Base-by-base conservation (phyloP, 164 flowering plant species). In the Nymphaea thermarum region DNA sequence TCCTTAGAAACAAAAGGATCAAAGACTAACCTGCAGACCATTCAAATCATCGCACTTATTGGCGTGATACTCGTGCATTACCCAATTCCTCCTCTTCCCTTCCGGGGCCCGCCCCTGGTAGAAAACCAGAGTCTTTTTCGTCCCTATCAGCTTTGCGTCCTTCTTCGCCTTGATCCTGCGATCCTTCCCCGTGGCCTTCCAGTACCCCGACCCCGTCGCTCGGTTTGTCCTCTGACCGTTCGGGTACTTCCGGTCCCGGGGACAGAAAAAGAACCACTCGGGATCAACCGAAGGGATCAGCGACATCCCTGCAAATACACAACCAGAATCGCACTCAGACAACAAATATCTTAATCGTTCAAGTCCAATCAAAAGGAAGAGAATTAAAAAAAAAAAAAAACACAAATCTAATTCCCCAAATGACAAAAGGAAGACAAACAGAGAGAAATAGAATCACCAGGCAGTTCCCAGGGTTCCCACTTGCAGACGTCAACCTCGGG, bases 381-480 rank as follows among this genome's bases (percentile, higher is more conserved):
- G 25, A 8, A 55, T 8, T 55, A 55, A 16, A 55, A 55, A 55
- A 55, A 55, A 36, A 61, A n/a, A 61, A 61, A 61, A 6, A n/a
- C 8, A n/a, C 25, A 55, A 55, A 10, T 8, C 5, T 36, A 61
- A 61, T 3, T n/a, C 25, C 63, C 42, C 63, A 61, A 61, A 61
- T 36, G 8, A 61, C 6, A 4, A n/a, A 2, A 61, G 36, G 5
- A n/a, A 61, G 16, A n/a, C 42, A 36, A 36, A n/a, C 16, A 36
- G 16, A 11, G 15, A 36, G 8, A 61, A 6, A 11, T 3, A 36
- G 8, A 61, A 6, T 55, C 71, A 89, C 92, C 83, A 18, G 93
- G 93, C 63, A 90, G 79, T 65, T 90, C 93, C 93, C 93, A 90
- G 14, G 96, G 96, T 75, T 90, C 93, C 75, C 79, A 77, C 68